phyloP scores from a whole-genome alignment of 495 filamentous ascomycete species.

The Aspergillus saccharolyticus region DNA sequence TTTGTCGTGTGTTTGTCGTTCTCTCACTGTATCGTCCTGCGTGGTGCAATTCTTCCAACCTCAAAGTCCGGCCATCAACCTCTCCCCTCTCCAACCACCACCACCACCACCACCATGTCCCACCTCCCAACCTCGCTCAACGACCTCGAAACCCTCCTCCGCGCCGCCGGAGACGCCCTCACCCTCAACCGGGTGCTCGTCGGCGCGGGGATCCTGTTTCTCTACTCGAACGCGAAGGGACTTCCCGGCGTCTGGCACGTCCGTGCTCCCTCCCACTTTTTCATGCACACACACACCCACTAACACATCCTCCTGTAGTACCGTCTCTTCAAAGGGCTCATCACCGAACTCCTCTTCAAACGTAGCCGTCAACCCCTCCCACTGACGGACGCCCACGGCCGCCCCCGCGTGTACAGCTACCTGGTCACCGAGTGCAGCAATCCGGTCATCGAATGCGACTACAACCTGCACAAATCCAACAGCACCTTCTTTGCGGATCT shows the following conservation, averaged over 20 bases:
- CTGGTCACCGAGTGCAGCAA: not conserved
- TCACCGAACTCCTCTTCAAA: not conserved
- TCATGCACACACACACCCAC: not conserved
- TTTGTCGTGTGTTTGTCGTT: too few species aligned
- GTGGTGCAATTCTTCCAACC: too few species aligned
- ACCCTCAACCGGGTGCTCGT: not conserved
- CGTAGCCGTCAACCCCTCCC: not conserved
- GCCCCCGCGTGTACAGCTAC: not conserved
- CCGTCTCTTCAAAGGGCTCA: not conserved
- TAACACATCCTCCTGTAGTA: not conserved
- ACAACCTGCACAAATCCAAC: conserved; percentile 84
- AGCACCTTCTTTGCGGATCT: conserved; percentile 79
- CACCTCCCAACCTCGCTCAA: too few species aligned
- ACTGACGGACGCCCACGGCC: not conserved
- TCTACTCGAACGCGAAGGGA: not conserved
- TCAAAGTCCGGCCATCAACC: too few species aligned
- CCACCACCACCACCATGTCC: not conserved
- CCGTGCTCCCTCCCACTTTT: not conserved
- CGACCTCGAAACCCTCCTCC: not conserved
- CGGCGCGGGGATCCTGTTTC: not conserved
- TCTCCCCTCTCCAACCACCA: too few species aligned
- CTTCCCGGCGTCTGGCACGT: not conserved
- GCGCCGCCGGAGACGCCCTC: not conserved
- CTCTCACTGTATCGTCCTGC: too few species aligned
- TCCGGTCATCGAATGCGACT: conserved; percentile 43